Evolutionary conservation across 768 basidiomycete genomes (phyloP).

Genomic region (Lactifluus piperatus): DNA sequence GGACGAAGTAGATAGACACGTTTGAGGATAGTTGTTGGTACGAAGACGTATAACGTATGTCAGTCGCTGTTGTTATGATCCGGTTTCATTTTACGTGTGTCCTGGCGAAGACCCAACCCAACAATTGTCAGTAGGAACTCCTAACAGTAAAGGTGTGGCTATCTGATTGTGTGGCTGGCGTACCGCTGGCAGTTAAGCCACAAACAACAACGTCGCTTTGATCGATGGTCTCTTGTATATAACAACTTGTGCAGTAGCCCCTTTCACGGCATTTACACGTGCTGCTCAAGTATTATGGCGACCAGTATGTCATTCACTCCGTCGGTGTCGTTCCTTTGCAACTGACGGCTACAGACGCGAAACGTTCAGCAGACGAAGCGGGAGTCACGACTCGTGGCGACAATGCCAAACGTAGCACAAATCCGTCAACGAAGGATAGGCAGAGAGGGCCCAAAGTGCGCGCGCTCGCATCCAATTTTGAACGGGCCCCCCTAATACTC

Average conservation of each 20-base stretch:
- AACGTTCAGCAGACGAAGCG: constrained; percentile 13
- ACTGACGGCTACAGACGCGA: not conserved
- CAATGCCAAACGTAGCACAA: constrained; percentile 1
- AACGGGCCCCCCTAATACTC: not conserved
- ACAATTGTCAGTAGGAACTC: too few relatives aligned
- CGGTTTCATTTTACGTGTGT: not conserved
- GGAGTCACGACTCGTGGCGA: not conserved
- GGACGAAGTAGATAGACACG: not conserved
- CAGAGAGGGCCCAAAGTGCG: constrained; percentile 12
- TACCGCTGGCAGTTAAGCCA: too few relatives aligned
- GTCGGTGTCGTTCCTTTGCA: not conserved
- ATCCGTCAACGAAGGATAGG: not conserved
- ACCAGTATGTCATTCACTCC: not conserved
- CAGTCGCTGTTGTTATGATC: not conserved
- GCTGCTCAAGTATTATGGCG: not conserved
- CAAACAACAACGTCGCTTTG: not conserved
- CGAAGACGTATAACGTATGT: not conserved
- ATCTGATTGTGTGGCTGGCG: too few relatives aligned
- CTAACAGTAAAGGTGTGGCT: too few relatives aligned
- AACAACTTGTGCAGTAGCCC: too few relatives aligned
- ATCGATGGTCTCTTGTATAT: too few relatives aligned
- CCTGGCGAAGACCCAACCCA: too few relatives aligned
- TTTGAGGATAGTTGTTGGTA: not conserved
- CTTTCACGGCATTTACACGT: not conserved
- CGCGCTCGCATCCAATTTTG: not conserved